phyloP scores from a whole-genome alignment of 345 rosid genomes.

The Lepidium didymum region DNA sequence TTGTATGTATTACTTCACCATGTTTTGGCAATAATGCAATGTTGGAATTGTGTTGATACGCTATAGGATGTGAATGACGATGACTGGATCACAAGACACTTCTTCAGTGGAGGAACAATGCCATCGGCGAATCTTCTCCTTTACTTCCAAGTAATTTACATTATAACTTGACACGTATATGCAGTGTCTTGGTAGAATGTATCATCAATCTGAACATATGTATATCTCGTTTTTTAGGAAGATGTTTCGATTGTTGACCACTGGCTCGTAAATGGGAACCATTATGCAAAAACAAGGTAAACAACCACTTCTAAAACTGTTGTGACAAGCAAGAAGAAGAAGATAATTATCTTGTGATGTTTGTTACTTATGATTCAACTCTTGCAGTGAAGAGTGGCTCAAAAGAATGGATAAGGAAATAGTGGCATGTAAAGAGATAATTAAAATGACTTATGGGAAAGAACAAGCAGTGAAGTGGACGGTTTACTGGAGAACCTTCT shows the following conservation, averaged over 20 bases:
- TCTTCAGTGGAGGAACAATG: slow-evolving; percentile 90
- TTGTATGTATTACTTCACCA: not conserved
- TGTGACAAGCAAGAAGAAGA: not conserved
- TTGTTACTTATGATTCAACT: not conserved
- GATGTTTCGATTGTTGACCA: slow-evolving; percentile 61
- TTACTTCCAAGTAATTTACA: slow-evolving; percentile 64
- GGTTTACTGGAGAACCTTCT: slow-evolving; percentile 83
- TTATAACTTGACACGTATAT: not conserved
- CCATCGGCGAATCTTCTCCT: slow-evolving; percentile 82
- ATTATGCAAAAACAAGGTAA: slow-evolving; percentile 77
- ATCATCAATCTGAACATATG: not conserved
- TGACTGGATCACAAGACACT: slow-evolving; percentile 85
- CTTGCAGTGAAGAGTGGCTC: slow-evolving; percentile 75
- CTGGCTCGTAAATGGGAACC: slow-evolving; percentile 83
- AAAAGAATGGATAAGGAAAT: slow-evolving; percentile 69
- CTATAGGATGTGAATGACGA: slow-evolving; percentile 69
- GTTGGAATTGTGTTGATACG: not conserved
- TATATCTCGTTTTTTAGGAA: slow-evolving; percentile 35
- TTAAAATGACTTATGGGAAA: slow-evolving; percentile 76
- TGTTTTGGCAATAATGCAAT: not conserved
- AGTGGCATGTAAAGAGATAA: slow-evolving; percentile 47
- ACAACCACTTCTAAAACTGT: not conserved
- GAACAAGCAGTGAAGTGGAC: slow-evolving; percentile 77
- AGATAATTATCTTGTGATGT: not conserved
- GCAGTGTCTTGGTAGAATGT: not conserved